Evolutionary conservation across 176 grass and related monocot species (phyloP), one percentile per base, ranked within the genome.

Genomic region (Lolium multiflorum): DNA sequence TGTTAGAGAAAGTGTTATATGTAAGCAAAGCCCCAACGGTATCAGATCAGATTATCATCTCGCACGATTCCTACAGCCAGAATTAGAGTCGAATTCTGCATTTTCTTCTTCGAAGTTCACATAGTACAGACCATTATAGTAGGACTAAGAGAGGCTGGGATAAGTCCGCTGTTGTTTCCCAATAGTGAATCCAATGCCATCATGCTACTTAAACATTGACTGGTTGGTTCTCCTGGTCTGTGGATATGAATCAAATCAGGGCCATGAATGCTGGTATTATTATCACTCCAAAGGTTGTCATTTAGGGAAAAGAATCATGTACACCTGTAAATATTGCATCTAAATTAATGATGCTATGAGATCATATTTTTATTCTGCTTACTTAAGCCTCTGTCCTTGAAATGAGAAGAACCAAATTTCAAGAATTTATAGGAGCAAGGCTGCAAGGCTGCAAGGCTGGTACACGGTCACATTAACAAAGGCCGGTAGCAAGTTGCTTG

Each of bases 41-140:
- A 79, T 50, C 54, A 52, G 24, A 89, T 16, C 9, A 14, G 63
- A 37, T 84, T 38, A 15, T 37, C 52, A 81, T 82, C 25, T 61
- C 60, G 0, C n/a, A 70, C 83, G 78, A 85, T 90, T 86, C 79
- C 2, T 15, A 77, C 71, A 77, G 59, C 25, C 78, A 82, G 78
- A 51, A 86, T 78, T 90, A 86, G 3, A 72, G 83, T 51, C 72
- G 79, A 22, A 86, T 20, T 17, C 79, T 86, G 9, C 62, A 78
- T 70, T 43, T 86, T 86, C 31, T 86, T 86, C 63, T 18, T 82
- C 9, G 7, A 22, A 14, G 77, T 16, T 73, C 52, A 21, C 7
- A 17, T 56, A 57, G 26, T 5, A 47, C 6, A n/a, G 44, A 48
- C 48, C 68, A 75, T 75, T 89, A 79, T 74, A 41, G n/a, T 7